These are phyloP conservation scores for Pseudomicrostroma phylloplanum DNA, from an alignment of 1,284 basidiomycete species.

Conservation along the genomic window DNA sequence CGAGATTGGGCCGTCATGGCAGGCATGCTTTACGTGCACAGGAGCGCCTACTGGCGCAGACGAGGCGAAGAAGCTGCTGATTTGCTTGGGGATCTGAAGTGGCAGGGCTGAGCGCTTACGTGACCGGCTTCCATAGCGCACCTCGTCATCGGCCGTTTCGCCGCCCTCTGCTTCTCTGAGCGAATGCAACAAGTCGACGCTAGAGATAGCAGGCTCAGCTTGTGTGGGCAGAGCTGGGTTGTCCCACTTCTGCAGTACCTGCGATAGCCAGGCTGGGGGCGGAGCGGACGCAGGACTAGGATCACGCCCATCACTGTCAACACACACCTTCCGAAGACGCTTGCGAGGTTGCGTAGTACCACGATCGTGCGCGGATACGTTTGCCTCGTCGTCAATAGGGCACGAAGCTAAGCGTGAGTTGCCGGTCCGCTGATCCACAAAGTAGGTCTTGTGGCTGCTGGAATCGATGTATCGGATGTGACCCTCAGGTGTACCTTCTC, in stretches of 20 bases:
- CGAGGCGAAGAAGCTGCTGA: not conserved
- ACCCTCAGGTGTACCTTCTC: not conserved
- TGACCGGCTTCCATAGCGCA: not conserved
- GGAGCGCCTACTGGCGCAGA: not conserved
- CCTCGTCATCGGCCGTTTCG: not conserved
- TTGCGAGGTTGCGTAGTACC: not conserved
- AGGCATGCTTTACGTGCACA: not conserved
- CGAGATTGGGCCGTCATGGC: not conserved
- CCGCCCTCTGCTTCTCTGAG: not conserved
- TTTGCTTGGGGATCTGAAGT: not conserved
- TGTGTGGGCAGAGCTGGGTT: not conserved
- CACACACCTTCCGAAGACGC: not conserved
- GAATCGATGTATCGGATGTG: not conserved
- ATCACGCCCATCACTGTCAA: too few relatives aligned
- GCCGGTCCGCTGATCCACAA: conserved; percentile 1
- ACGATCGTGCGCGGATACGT: not conserved
- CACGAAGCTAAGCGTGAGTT: not conserved
- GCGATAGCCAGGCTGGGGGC: not conserved
- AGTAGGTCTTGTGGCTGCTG: not conserved
- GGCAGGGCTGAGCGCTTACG: not conserved
- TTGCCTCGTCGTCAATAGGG: not conserved
- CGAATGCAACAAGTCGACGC: not conserved
- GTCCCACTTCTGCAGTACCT: not conserved
- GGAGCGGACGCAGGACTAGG: not conserved
- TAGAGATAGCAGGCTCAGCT: not conserved